Base-by-base conservation (phyloP, 805 yeast genomes). In the Metschnikowia vanudenii region DNA sequence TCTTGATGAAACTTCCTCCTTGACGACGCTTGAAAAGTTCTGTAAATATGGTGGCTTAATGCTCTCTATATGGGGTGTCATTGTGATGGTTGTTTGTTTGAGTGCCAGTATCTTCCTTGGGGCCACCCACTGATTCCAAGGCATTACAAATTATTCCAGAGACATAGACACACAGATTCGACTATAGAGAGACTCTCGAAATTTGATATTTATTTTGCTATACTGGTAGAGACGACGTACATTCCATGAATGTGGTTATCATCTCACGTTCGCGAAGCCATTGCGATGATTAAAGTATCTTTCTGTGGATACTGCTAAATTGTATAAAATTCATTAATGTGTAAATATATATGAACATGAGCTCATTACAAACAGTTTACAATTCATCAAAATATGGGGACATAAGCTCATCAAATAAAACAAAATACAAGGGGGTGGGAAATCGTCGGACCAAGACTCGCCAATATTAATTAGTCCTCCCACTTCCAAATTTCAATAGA, bases 21-120 rank as follows among this genome's bases (percentile, higher is more conserved):
- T 58, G 39, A 44, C 69, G n/a, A 51, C 37, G 20, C 56, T 61
- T 12, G 75, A 73, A 18, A 52, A 42, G 17, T 22, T 61, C 6
- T 60, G 77, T 44, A 78, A 76, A 55, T 63, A 61, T 42, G 68
- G 73, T n/a, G 81, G 89, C 18, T 61, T 85, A 49, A 69, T 67
- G 0, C 71, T 90, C 55, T 69, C 77, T 0, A 50, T 76, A 18
- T 89, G 88, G 84, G 97, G 97, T 2, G 55, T 82, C 4, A 46
- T 68, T 2, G 88, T 88, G 1, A 85, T 86, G 85, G 57, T 80
- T 19, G 69, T 85, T n/a, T 86, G 95, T 45, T 64, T 77, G 37
- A 70, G 78, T 40, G 78, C 81, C 3, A 75, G 78, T 12, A 62
- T 79, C 20, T 72, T 72, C 48, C 64, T 69, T 38, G 73, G 70